Conservation (phyloP, 208 protist genomes). For the Acanthamoeba healyi region DNA sequence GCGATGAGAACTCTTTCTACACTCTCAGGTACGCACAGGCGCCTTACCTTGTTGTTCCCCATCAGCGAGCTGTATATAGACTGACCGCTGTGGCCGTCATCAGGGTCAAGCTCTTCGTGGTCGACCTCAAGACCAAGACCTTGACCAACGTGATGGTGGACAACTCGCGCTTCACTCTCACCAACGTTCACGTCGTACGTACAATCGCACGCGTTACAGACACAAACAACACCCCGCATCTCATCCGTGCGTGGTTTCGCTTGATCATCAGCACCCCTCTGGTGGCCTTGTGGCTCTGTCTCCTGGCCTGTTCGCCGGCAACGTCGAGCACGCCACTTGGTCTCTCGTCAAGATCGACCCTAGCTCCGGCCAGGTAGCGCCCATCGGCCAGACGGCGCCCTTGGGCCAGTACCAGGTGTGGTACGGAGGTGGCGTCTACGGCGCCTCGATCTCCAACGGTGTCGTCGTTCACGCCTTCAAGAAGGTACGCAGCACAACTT, state of each 20-base stretch:
- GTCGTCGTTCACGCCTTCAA: slow-evolving; percentile 10
- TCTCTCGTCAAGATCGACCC: slow-evolving; percentile 31
- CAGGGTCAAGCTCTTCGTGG: slow-evolving; percentile 44
- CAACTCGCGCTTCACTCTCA: slow-evolving; percentile 50
- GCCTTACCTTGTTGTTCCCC: background rate
- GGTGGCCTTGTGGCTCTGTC: slow-evolving; percentile 21
- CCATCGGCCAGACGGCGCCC: background rate
- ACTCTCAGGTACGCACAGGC: background rate
- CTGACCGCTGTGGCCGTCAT: background rate
- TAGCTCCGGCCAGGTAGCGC: background rate
- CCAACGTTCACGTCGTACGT: slow-evolving; percentile 25
- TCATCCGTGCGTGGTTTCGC: background rate
- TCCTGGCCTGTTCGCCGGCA: slow-evolving; percentile 47
- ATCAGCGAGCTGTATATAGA: background rate
- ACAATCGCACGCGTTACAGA: background rate
- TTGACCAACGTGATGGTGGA: slow-evolving; percentile 16
- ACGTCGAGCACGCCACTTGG: background rate
- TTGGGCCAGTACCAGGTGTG: slow-evolving; percentile 6
- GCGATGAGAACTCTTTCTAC: slow-evolving; percentile 55
- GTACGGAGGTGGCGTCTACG: slow-evolving; percentile 53
- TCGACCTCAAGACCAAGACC: background rate
- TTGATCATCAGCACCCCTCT: background rate
- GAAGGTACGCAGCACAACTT: background rate
- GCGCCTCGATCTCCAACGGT: background rate
- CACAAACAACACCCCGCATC: background rate